Evolutionary conservation across 495 filamentous ascomycete species (phyloP), one percentile per base, ranked within the genome.

Genomic region (Neurospora tetraspora): DNA sequence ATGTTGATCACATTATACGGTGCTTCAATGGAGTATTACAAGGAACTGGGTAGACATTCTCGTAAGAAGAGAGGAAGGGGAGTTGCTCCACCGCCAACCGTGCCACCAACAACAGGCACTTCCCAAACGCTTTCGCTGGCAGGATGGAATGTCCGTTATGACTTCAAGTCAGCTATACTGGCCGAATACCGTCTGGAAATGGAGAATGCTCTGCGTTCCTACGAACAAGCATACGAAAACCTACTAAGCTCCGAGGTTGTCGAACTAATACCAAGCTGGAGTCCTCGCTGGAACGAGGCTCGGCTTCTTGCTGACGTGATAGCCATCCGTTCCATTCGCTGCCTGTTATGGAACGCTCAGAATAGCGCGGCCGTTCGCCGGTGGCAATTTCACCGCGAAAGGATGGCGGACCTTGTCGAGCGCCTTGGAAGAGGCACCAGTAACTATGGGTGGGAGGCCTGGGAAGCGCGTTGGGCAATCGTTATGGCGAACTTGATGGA

Each of bases 171-270:
- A 37, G 94, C 92, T 9, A 85, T 96, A 2, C 92, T 97, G 77
- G 93, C 94, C 39, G 94, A 97, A 78, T 97, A 93, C 74, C 88
- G 94, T 14, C 91, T 93, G 77, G 94, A 98, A 77, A 92, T 94
- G 88, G 94, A 97, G 76, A 89, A 87, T 38, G 94, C 94, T 0
- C 83, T 90, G 69, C 88, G 93, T 39, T 94, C 92, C 71, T 97
- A 92, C 74, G 92, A 94, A 76, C 89, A 89, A 77, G 93, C 93
- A 8, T 94, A 97, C 77, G 93, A 96, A 36, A 89, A 86, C 42
- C 80, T 98, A 23, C 88, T 98, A 71, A 88, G 90, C 36, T 82
- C 89, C 7, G 94, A 97, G 78, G 87, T 97, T 8, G 91, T 97
- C 69, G 93, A 97, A 78, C 89, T 89, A 39, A 97, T 95, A 72